Percentiles rank a stretch among this genome's conserved stretches.
These are phyloP conservation scores for Tulasnella sp. DNA, from an alignment of 768 basidiomycete genomes.

Conservation along the genomic window DNA sequence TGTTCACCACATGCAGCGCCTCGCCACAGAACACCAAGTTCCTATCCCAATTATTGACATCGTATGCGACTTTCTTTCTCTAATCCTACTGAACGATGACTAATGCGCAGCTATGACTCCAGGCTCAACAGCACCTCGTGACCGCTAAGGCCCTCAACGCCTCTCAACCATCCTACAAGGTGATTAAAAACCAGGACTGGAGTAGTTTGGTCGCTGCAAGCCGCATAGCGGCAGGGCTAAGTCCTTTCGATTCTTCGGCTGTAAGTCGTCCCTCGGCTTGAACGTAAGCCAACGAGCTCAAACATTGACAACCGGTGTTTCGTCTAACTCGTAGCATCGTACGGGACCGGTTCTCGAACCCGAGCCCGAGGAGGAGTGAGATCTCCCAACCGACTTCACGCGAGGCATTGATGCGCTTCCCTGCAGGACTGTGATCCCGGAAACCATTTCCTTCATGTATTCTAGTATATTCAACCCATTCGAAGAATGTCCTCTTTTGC, in stretches of 20 bases:
- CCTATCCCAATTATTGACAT: constrained; percentile 70
- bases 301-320: neutral
- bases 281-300: neutral
- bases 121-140: constrained; percentile 71
- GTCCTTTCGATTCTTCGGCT: constrained; percentile 17
- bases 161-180: constrained; percentile 46
- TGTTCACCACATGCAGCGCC: constrained; percentile 65
- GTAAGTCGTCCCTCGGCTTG: neutral
- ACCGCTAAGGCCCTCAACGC: constrained; percentile 65
- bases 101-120: neutral
- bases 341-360: neutral
- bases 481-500: neutral
- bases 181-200: constrained; percentile 71
- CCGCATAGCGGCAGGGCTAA: constrained; percentile 64
- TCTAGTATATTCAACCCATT: neutral
- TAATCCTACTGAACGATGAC: neutral
- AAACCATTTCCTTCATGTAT: neutral
- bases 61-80: constrained; percentile 5
- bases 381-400: neutral
- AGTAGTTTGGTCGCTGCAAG: constrained; percentile 73
- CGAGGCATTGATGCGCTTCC: neutral
- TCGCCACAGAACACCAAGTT: constrained; percentile 60
- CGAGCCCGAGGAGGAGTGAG: neutral
- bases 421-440: neutral
- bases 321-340: neutral